Percentiles rank a stretch among this genome's conserved stretches.
Conservation (phyloP, 768 basidiomycete species). For the Nidularia pulvinata region DNA sequence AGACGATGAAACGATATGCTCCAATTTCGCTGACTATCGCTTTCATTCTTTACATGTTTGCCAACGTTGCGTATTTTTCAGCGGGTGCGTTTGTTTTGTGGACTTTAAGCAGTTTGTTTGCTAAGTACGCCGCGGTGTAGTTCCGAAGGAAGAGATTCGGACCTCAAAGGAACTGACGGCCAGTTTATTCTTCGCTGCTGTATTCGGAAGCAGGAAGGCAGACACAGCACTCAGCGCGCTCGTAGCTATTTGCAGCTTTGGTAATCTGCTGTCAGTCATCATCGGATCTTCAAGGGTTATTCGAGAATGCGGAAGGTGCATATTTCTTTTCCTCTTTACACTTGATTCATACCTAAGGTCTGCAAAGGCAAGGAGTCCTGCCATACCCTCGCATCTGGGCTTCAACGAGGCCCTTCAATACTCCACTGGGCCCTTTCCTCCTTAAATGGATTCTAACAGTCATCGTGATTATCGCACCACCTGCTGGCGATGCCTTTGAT, state of each 20-base stretch:
- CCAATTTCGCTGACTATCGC: slow-evolving; percentile 43
- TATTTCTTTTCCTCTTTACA: slow-evolving; percentile 1
- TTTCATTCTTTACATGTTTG: slow-evolving; percentile 45
- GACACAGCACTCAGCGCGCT: slow-evolving; percentile 33
- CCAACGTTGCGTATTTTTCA: slow-evolving; percentile 40
- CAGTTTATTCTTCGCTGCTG: slow-evolving; percentile 46
- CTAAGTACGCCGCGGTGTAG: slow-evolving; percentile 11
- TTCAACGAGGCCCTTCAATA: slow-evolving; percentile 49
- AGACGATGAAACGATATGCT: slow-evolving; percentile 42
- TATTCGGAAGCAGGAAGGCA: slow-evolving; percentile 38
- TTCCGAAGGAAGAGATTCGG: slow-evolving; percentile 41
- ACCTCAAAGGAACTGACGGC: slow-evolving; percentile 43
- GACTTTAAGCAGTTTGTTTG: not conserved
- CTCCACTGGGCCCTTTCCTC: slow-evolving; percentile 43
- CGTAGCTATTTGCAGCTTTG: slow-evolving; percentile 36
- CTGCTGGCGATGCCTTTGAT: slow-evolving; percentile 41
- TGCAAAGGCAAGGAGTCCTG: slow-evolving; percentile 41
- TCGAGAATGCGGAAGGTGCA: slow-evolving; percentile 38
- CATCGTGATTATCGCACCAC: slow-evolving; percentile 46
- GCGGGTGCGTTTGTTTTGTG: slow-evolving; percentile 17
- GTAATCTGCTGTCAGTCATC: slow-evolving; percentile 32
- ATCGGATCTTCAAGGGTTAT: slow-evolving; percentile 44
- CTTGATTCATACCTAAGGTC: slow-evolving; percentile 4
- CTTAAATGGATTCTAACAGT: slow-evolving; percentile 44
- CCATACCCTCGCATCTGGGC: slow-evolving; percentile 51